Evolutionary conservation across 2,329 filamentous ascomycete genomes (phyloP).

Genomic region (Diaporthe sp.): DNA sequence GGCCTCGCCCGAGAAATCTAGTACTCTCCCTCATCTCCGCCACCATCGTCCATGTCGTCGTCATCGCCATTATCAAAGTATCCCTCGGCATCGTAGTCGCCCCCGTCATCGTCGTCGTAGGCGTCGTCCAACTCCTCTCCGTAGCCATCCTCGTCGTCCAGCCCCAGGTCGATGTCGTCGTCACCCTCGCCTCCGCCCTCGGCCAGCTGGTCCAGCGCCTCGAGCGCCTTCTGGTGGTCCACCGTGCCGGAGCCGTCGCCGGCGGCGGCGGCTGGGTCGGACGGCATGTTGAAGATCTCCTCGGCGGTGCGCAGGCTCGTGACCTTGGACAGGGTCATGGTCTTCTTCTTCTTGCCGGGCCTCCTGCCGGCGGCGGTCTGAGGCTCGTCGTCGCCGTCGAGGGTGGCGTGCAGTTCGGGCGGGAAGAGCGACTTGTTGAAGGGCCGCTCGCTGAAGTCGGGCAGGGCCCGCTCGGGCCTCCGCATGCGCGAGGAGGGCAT

Average conservation of each 20-base stretch:
- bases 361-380: conserved; percentile 48
- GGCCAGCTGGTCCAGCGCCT: conserved; percentile 59
- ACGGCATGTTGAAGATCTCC: conserved; percentile 61
- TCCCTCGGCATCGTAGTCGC: conserved; percentile 71
- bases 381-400: conserved; percentile 61
- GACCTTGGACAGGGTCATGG: conserved; percentile 60
- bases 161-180: conserved; percentile 52
- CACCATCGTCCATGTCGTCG: conserved; percentile 62
- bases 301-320: conserved; percentile 63
- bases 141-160: conserved; percentile 64
- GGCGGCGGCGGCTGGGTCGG: conserved; percentile 46
- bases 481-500: conserved; percentile 69
- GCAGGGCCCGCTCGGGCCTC: conserved; percentile 64
- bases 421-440: conserved; percentile 66
- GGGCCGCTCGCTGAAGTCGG: conserved; percentile 64
- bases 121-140: conserved; percentile 56
- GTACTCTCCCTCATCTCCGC: conserved; percentile 46
- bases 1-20: neutral
- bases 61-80: conserved; percentile 72
- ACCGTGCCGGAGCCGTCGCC: conserved; percentile 41
- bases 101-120: conserved; percentile 70
- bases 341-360: conserved; percentile 56
- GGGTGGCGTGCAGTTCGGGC: conserved; percentile 65
- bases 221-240: conserved; percentile 54
- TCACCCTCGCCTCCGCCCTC: conserved; percentile 50